These are phyloP conservation scores for Beauveria scarabaeidicola DNA, from an alignment of 2,329 filamentous ascomycete species.

Conservation along the genomic window DNA sequence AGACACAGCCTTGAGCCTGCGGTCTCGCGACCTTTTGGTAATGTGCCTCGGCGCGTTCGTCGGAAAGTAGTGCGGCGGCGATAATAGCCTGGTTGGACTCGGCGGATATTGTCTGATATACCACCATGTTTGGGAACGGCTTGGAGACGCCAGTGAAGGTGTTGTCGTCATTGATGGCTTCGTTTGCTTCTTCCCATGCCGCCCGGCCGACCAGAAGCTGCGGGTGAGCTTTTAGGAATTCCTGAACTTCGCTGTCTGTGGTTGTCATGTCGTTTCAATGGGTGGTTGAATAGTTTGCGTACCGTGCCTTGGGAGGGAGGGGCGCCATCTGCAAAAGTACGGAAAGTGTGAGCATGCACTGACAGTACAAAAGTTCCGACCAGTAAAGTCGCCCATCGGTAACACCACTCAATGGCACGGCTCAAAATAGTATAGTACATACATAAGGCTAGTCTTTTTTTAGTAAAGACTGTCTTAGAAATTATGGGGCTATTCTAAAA, in stretches of 20 bases:
- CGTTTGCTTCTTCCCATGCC: not conserved
- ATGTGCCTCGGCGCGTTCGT: not conserved
- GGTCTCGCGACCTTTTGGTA: not conserved
- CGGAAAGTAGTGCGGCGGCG: not conserved
- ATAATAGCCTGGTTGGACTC: not conserved
- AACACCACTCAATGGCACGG: too few relatives aligned
- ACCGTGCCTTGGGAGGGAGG: too few relatives aligned
- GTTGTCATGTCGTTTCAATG: not conserved
- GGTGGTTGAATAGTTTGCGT: not conserved
- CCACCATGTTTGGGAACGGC: not conserved
- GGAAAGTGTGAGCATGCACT: too few relatives aligned
- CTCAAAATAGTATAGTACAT: too few relatives aligned
- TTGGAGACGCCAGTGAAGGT: not conserved
- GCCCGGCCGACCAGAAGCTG: not conserved
- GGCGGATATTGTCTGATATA: not conserved
- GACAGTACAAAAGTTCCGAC: too few relatives aligned
- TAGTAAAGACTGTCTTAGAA: too few relatives aligned
- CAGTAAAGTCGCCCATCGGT: too few relatives aligned
- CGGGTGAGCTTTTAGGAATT: not conserved
- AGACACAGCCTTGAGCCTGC: not conserved
- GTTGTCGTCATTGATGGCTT: not conserved
- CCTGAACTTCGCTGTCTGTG: not conserved
- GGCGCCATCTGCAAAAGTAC: too few relatives aligned
- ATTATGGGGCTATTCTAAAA: too few relatives aligned
- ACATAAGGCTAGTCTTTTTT: too few relatives aligned